A percentile compares a stretch with the other conserved stretches of the same genome.
Conservation (phyloP, 2,329 filamentous ascomycete genomes). For the Colletotrichum trifolii region DNA sequence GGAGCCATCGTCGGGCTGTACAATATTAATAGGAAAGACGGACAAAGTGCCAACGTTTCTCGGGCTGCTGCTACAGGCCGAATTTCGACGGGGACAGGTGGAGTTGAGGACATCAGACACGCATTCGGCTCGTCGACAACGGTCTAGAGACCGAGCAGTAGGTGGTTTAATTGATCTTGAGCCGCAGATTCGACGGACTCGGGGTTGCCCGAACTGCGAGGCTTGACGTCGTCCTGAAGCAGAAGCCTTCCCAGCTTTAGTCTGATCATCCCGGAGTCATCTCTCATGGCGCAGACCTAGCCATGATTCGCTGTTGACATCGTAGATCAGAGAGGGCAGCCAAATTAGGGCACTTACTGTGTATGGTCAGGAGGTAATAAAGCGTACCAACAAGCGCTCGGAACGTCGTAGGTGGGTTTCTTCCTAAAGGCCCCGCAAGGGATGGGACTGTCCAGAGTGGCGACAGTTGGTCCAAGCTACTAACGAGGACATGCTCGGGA, state of each 20-base stretch:
- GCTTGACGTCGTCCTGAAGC: no score
- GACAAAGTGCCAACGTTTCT: conserved; percentile 11
- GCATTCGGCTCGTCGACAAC: conserved; percentile 1
- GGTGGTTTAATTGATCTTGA: no score
- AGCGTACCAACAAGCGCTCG: no score
- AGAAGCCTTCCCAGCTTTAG: no score
- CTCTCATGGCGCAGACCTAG: no score
- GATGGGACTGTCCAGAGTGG: not conserved
- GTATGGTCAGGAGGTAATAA: no score
- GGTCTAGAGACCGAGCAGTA: no score
- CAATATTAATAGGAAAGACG: not conserved
- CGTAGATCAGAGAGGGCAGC: no score
- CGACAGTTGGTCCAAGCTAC: conserved; percentile 11
- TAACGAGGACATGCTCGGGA: conserved; percentile 1
- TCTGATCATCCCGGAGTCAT: no score
- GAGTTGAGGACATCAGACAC: conserved; percentile 10
- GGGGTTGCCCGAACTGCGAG: no score
- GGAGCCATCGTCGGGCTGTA: not conserved
- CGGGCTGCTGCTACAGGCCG: conserved; percentile 18
- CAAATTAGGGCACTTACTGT: no score
- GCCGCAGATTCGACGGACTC: not conserved
- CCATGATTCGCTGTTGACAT: no score
- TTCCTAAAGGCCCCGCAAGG: conserved; percentile 7
- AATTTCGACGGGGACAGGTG: conserved; percentile 18
- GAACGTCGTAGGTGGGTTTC: not conserved